A percentile compares a stretch with the other conserved stretches of the same genome.
Conservation (phyloP, 2,329 filamentous ascomycete species). For the Fusarium sterilihyphosum region DNA sequence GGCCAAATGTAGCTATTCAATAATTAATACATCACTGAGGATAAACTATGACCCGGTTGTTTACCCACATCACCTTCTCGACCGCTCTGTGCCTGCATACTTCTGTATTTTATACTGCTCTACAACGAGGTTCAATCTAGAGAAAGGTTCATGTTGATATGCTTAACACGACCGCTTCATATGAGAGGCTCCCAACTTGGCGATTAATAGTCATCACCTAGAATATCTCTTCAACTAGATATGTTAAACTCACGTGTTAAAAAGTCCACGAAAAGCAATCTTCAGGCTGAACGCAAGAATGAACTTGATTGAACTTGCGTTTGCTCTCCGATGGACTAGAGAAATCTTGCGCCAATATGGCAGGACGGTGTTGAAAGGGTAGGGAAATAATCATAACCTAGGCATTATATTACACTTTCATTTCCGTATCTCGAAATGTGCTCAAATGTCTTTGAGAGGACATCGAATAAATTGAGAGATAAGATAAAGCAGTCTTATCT, state of each 20-base stretch:
- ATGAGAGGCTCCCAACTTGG: rapidly evolving
- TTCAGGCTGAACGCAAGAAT: not conserved
- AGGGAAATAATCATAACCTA: not conserved
- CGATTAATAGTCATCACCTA: rapidly evolving
- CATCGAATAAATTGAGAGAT: not conserved
- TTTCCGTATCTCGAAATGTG: not conserved
- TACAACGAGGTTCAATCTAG: not conserved
- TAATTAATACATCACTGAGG: rapidly evolving
- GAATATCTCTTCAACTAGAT: no score
- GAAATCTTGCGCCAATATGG: not conserved
- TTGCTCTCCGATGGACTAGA: not conserved
- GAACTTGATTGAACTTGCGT: not conserved
- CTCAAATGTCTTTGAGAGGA: not conserved
- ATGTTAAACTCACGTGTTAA: not conserved
- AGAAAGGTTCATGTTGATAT: not conserved
- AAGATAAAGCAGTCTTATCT: rapidly evolving
- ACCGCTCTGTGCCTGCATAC: not conserved
- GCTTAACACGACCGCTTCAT: not conserved
- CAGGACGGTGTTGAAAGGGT: not conserved
- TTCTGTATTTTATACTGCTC: not conserved
- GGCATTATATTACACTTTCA: not conserved
- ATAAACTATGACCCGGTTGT: rapidly evolving
- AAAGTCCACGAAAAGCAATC: not conserved
- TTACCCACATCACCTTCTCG: not conserved
- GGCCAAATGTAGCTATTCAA: not conserved